phyloP scores from a whole-genome alignment of 2,329 filamentous ascomycete genomes.

The Aspergillus fischeri region DNA sequence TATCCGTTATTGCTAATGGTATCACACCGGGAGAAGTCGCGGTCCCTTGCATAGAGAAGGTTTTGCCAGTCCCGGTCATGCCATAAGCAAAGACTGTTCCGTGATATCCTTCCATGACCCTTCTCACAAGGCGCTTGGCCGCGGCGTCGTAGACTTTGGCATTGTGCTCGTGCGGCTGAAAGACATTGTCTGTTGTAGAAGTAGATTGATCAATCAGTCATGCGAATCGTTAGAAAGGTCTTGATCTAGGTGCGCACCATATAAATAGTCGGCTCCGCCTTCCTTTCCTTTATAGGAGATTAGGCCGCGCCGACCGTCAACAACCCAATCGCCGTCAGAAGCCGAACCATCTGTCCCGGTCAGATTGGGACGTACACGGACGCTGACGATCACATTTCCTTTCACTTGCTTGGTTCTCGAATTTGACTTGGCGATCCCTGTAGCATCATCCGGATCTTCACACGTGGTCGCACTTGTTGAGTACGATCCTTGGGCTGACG shows the following conservation, averaged over 20 bases:
- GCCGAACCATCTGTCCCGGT: conserved; percentile 56
- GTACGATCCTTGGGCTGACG: conserved; percentile 88
- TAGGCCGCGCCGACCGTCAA: conserved; percentile 77
- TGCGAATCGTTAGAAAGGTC: not conserved
- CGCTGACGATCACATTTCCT: conserved; percentile 93
- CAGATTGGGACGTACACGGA: conserved; percentile 82
- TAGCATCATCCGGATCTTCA: conserved; percentile 67
- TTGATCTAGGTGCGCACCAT: conserved; percentile 58
- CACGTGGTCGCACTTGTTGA: conserved; percentile 86
- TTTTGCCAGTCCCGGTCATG: conserved; percentile 98
- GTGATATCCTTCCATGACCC: conserved; percentile 99
- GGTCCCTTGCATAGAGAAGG: conserved; percentile 98
- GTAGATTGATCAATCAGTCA: conserved; percentile 16
- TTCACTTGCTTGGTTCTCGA: conserved; percentile 64
- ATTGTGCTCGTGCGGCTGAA: conserved; percentile 90
- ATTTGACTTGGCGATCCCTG: conserved; percentile 26
- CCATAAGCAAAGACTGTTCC: conserved; percentile 98
- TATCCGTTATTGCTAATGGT: conserved; percentile 93
- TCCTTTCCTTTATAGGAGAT: conserved; percentile 84
- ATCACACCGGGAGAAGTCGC: conserved; percentile 94
- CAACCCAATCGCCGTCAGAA: conserved; percentile 81
- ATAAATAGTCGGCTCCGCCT: conserved; percentile 77
- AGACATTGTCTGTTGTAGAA: conserved; percentile 75
- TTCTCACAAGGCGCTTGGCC: conserved; percentile 86
- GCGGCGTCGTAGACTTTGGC: conserved; percentile 89